Evolutionary conservation across 768 basidiomycete species (phyloP).

Genomic region (Chlorophyllum brunneum): DNA sequence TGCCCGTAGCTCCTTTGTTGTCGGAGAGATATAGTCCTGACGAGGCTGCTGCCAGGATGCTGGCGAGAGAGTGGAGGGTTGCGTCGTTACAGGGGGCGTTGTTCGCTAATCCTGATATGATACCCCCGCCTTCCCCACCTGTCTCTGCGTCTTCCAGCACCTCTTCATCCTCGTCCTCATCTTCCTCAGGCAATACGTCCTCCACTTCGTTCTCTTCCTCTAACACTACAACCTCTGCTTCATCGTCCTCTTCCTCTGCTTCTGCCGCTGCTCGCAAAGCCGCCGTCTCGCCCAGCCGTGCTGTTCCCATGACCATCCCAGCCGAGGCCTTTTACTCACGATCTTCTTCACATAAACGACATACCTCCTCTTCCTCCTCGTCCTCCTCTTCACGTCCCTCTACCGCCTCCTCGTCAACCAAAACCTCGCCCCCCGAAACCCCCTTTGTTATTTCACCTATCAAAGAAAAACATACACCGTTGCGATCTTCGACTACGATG

Average conservation of each 20-base stretch:
- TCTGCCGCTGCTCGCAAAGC: conserved; percentile 4
- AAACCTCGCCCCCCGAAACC: conserved; percentile 1
- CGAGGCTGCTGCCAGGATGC: conserved; percentile 4
- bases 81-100: conserved; percentile 10
- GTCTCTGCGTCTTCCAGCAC: conserved; percentile 1
- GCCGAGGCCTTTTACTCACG: conserved; percentile 12
- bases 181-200: not conserved
- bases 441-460: not conserved
- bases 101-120: conserved; percentile 1
- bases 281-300: not conserved
- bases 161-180: conserved; percentile 1
- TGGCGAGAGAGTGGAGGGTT: conserved; percentile 10
- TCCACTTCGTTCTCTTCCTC: conserved; percentile 2
- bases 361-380: not conserved
- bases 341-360: not conserved
- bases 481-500: not conserved
- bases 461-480: not conserved
- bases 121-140: not conserved
- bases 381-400: conserved; percentile 2
- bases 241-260: conserved; percentile 1
- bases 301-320: conserved; percentile 8
- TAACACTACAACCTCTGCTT: not conserved
- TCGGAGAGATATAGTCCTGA: not conserved
- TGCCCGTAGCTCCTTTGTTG: not conserved
- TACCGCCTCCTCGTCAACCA: not conserved